phyloP scores from a whole-genome alignment of 805 yeast genomes.

The Ogataea paradorogensis region DNA sequence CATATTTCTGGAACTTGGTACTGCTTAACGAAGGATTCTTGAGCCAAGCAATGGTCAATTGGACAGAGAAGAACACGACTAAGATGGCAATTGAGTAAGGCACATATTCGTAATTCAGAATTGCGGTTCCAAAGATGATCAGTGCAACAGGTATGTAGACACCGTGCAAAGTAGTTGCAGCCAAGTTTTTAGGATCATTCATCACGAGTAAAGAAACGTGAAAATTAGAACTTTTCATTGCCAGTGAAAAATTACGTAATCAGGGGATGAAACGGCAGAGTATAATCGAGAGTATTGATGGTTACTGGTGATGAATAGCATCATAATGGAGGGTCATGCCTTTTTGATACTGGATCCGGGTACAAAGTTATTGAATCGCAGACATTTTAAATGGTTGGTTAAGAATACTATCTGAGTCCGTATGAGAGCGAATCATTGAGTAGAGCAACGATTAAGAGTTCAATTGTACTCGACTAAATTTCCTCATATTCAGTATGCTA shows the following conservation, averaged over 20 bases:
- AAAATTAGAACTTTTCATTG: not conserved
- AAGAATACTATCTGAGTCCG: too few species aligned
- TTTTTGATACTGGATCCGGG: too few species aligned
- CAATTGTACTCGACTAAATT: too few species aligned
- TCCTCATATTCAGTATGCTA: too few species aligned
- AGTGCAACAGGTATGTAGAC: constrained; percentile 67
- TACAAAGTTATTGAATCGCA: too few species aligned
- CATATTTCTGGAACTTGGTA: constrained; percentile 61
- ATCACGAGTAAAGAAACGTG: not conserved
- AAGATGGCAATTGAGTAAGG: constrained; percentile 43
- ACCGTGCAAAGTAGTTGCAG: constrained; percentile 73
- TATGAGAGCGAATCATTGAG: too few species aligned
- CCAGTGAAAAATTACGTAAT: not conserved
- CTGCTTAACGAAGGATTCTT: constrained; percentile 42
- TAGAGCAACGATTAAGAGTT: too few species aligned
- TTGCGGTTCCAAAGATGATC: constrained; percentile 55
- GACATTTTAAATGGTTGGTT: too few species aligned
- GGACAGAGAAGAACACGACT: constrained; percentile 36
- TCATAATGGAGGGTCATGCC: too few species aligned
- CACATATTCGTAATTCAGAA: constrained; percentile 49
- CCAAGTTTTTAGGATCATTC: constrained; percentile 40
- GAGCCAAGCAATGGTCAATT: constrained; percentile 36
- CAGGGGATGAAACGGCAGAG: too few species aligned
- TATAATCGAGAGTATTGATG: too few species aligned
- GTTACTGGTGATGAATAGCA: too few species aligned